Evolutionary conservation across 2,329 filamentous ascomycete species (phyloP), one percentile per base, ranked within the genome.

Genomic region (Ceratocystis papillata): DNA sequence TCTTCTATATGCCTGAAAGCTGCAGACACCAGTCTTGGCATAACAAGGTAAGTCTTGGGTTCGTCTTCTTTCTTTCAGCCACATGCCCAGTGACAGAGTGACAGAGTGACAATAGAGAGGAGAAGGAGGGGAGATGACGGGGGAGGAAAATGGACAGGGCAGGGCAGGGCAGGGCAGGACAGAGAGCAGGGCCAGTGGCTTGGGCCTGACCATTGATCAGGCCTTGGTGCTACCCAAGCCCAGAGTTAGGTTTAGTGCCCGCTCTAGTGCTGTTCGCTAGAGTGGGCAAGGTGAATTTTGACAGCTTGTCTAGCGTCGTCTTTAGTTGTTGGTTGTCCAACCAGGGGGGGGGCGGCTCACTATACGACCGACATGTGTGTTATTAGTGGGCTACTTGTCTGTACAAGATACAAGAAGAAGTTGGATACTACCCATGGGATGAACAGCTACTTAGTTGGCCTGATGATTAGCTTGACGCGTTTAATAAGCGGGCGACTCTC

Each of bases 171-270:
- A 37, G 33, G 10, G 3, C 25, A 59, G 53, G 48, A 15, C 20
- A 53, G 48, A 53, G 17, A 22, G 22, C 48, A 10, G 8, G 48
- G n/a, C 17, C 53, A 30, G 22, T 15, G 53, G 22, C 53, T 59
- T 59, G 53, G 53, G 53, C 22, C 28, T 59, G 53, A 25, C 53
- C 28, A 59, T n/a, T 30, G 28, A 33, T 37, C 25, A 33, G 8
- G 53, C 53, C 53, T 33, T 59, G 28, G 53, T 59, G 53, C 53
- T 59, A 59, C 53, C 25, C 17, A 59, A 59, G 53, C 53, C 53
- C 53, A 59, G 53, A 59, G 53, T 59, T 59, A 59, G 53, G 53
- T 59, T 59, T 59, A 59, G 53, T 59, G 53, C 53, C 53, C 53
- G 53, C 53, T 59, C 53, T 59, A 59, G 53, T 59, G 53, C 28